Percentiles rank a stretch among this genome's conserved stretches.
Conservation (phyloP, 1,284 basidiomycete genomes). For the Leccinum glutinopallens region DNA sequence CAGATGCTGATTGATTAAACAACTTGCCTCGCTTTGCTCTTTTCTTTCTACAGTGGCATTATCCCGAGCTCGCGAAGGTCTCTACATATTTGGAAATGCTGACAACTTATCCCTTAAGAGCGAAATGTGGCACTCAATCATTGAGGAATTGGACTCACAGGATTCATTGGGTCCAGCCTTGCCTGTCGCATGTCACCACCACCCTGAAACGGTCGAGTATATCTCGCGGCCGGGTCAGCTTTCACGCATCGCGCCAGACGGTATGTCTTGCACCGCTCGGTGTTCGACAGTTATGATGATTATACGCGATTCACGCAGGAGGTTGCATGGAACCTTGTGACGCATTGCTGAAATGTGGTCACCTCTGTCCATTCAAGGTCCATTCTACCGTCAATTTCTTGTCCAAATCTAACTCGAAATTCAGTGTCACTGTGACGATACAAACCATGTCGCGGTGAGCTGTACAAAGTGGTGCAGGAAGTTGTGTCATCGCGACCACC, state of each 20-base stretch:
- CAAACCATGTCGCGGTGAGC: slow-evolving; percentile 49
- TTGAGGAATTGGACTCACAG: slow-evolving; percentile 53
- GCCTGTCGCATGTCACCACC: slow-evolving; percentile 57
- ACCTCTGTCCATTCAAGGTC: slow-evolving; percentile 64
- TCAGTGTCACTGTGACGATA: slow-evolving; percentile 71
- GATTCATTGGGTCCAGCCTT: slow-evolving; percentile 54
- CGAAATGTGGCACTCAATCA: slow-evolving; percentile 60
- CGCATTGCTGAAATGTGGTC: slow-evolving; percentile 65
- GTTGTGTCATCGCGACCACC: slow-evolving; percentile 59
- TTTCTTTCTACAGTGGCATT: slow-evolving; percentile 54
- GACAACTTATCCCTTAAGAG: slow-evolving; percentile 49
- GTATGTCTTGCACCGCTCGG: slow-evolving; percentile 30
- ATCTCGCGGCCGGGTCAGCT: slow-evolving; percentile 58
- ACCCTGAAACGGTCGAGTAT: slow-evolving; percentile 46
- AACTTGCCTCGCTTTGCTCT: not conserved
- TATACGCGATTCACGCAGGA: slow-evolving; percentile 39
- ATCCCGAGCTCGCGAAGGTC: slow-evolving; percentile 72
- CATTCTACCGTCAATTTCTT: not conserved
- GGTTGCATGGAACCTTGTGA: slow-evolving; percentile 65
- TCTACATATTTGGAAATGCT: slow-evolving; percentile 74
- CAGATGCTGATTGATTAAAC: not conserved
- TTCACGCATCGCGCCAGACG: slow-evolving; percentile 56
- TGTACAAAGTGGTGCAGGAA: slow-evolving; percentile 57
- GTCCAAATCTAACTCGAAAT: not conserved
- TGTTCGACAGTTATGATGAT: not conserved